These are phyloP conservation scores for Aspergillus sp. DNA, from an alignment of 2,329 filamentous ascomycete species.

Conservation along the genomic window DNA sequence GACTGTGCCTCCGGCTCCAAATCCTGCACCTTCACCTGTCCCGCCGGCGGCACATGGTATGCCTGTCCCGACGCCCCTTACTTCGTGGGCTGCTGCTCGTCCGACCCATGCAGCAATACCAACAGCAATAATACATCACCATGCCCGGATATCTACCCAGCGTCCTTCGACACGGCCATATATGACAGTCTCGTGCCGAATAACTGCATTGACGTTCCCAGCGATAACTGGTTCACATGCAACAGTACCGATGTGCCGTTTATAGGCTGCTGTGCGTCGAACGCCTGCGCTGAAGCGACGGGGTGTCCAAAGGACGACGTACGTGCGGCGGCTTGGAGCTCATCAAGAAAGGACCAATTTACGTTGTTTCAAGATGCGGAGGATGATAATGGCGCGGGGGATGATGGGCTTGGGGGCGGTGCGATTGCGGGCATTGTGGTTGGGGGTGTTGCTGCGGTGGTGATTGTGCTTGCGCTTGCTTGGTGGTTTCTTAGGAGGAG, in stretches of 20 bases:
- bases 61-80: slow-evolving; percentile 21
- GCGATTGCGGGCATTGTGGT: slow-evolving; percentile 6
- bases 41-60: slow-evolving; percentile 23
- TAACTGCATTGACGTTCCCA: neutral
- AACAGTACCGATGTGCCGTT: neutral
- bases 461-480: neutral
- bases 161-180: slow-evolving; percentile 19
- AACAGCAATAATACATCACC: slow-evolving; percentile 36
- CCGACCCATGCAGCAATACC: slow-evolving; percentile 22
- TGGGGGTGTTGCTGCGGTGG: neutral
- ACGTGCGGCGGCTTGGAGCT: slow-evolving; percentile 7
- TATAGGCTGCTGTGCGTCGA: slow-evolving; percentile 4
- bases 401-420: neutral
- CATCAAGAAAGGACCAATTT: neutral
- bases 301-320: neutral
- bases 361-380: slow-evolving; percentile 5
- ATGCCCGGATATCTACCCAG: slow-evolving; percentile 50
- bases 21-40: slow-evolving; percentile 19
- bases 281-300: neutral
- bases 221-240: slow-evolving; percentile 7
- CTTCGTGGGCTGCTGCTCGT: slow-evolving; percentile 27
- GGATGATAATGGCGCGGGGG: neutral
- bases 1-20: slow-evolving; percentile 6
- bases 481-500: neutral
- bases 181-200: slow-evolving; percentile 3